Evolutionary conservation across 108 stramenopile genomes (phyloP).

Genomic region (Cyclotella cryptica): DNA sequence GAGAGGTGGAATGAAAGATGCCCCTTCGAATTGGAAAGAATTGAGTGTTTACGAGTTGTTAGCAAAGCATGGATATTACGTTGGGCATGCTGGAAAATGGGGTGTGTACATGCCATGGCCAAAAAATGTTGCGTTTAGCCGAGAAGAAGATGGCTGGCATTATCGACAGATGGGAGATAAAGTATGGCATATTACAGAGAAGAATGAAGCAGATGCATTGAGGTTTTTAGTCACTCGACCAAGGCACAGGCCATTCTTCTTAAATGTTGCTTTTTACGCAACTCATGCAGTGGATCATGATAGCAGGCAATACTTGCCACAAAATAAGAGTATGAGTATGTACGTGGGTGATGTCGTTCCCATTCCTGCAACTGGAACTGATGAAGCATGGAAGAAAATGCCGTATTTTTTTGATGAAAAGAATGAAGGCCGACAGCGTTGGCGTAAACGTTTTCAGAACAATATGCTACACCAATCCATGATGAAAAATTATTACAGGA

Average conservation of each 20-base stretch:
- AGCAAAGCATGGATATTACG: conserved; percentile 46
- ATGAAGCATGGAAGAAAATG: conserved; percentile 52
- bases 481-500: conserved; percentile 83
- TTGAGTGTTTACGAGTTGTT: conserved; percentile 49
- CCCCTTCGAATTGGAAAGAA: conserved; percentile 48
- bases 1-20: conserved; percentile 20
- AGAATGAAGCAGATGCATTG: conserved; percentile 66
- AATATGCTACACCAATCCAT: conserved; percentile 56
- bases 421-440: conserved; percentile 76
- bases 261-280: conserved; percentile 83
- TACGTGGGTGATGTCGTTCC: conserved; percentile 65
- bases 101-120: conserved; percentile 43
- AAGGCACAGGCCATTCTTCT: conserved; percentile 67
- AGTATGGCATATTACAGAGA: conserved; percentile 68
- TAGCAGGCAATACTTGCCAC: conserved; percentile 57
- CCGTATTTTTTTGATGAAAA: conserved; percentile 57
- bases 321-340: conserved; percentile 47
- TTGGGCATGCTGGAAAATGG: conserved; percentile 79
- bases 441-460: conserved; percentile 62
- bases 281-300: conserved; percentile 64
- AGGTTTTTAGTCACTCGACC: conserved; percentile 62
- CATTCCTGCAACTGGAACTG: conserved; percentile 52
- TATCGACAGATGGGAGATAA: conserved; percentile 39
- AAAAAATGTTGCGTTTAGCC: conserved; percentile 38
- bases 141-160: conserved; percentile 58